Evolutionary conservation across 164 flowering plant species (phyloP).

Genomic region (Liriodendron chinense): DNA sequence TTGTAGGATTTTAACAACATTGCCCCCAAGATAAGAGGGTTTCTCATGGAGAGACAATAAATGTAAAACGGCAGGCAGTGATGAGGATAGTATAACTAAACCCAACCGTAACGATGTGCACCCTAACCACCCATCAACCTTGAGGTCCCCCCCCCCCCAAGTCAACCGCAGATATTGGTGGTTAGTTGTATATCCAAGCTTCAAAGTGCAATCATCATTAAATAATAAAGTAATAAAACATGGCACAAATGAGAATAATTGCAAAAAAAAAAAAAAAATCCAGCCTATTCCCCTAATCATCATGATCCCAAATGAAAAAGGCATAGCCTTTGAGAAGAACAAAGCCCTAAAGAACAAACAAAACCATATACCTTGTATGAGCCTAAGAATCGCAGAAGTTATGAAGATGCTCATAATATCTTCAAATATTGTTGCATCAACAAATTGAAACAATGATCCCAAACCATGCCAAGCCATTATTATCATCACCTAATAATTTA

Average conservation of each 20-base stretch:
- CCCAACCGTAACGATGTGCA: too few species aligned
- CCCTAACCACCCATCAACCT: too few species aligned
- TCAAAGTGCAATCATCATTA: too few species aligned
- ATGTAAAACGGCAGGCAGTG: too few species aligned
- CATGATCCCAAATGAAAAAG: not conserved
- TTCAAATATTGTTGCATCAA: conserved; percentile 54
- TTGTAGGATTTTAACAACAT: too few species aligned
- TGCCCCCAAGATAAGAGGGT: too few species aligned
- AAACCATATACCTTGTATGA: conserved; percentile 53
- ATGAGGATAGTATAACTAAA: too few species aligned
- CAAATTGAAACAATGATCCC: conserved; percentile 66
- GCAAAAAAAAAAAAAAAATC: not conserved
- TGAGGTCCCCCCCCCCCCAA: too few species aligned
- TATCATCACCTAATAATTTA: conserved; percentile 62
- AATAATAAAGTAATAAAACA: too few species aligned
- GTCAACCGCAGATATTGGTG: too few species aligned
- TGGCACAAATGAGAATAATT: not conserved
- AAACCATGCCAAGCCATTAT: conserved; percentile 86
- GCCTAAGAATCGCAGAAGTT: conserved; percentile 68
- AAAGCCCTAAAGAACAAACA: not conserved
- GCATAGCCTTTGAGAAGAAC: not conserved
- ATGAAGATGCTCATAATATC: conserved; percentile 34
- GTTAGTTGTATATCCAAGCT: too few species aligned
- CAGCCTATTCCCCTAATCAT: not conserved
- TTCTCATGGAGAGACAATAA: too few species aligned